Conservation (phyloP, 1,139 yeast genomes). For the Blastobotrys malaysiensis region DNA sequence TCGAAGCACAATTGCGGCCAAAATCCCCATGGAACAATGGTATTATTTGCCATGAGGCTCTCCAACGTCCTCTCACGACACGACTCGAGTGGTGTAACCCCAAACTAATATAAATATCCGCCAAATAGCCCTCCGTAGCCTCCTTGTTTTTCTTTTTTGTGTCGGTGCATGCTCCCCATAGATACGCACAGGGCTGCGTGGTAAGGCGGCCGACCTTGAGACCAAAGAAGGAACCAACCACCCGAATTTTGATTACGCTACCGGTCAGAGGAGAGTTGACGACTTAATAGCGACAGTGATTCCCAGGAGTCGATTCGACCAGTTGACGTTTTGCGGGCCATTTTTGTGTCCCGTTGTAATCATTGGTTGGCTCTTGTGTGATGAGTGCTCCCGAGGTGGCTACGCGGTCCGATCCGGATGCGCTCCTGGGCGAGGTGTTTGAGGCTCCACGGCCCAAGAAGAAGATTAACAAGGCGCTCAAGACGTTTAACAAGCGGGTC, state of each 20-base stretch:
- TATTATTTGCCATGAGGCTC: not conserved
- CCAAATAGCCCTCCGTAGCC: not conserved
- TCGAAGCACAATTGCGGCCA: not conserved
- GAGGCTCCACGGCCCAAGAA: slow-evolving; percentile 19
- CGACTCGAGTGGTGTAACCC: not conserved
- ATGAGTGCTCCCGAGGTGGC: not conserved
- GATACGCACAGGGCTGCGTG: not conserved
- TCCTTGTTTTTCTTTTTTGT: not conserved
- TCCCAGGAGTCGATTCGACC: not conserved
- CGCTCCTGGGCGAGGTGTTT: slow-evolving; percentile 17
- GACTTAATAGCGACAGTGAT: not conserved
- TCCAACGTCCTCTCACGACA: not conserved
- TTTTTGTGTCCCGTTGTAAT: too few relatives aligned
- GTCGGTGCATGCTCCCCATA: not conserved
- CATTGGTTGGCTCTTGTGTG: not conserved
- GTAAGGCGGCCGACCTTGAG: not conserved
- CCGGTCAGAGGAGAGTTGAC: not conserved
- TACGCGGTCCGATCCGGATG: not conserved
- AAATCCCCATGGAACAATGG: not conserved
- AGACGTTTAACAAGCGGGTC: slow-evolving; percentile 23
- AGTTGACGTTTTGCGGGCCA: too few relatives aligned
- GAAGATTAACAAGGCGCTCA: slow-evolving; percentile 22
- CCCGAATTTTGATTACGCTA: not conserved
- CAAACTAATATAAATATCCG: not conserved
- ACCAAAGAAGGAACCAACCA: not conserved